Evolutionary conservation across 1,284 basidiomycete species (phyloP).

Genomic region (Sphagnurus paluster): DNA sequence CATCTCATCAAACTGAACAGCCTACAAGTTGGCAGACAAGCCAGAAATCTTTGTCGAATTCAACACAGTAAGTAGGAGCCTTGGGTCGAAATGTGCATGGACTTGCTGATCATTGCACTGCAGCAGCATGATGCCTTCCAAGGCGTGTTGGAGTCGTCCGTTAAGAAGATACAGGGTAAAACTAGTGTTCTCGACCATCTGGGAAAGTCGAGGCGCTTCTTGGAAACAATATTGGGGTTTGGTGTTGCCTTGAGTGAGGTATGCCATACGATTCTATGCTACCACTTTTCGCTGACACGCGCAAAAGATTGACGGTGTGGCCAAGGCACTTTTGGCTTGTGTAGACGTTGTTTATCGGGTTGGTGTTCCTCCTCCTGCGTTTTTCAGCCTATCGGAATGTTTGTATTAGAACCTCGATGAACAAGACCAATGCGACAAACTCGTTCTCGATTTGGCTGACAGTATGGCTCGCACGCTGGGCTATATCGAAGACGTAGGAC

Average conservation of each 20-base stretch:
- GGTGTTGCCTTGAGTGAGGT: slow-evolving; percentile 23
- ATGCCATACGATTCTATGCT: too few species aligned
- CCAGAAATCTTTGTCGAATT: slow-evolving; percentile 4
- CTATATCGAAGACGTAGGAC: slow-evolving; percentile 24
- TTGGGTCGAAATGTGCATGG: neutral
- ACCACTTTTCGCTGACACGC: neutral
- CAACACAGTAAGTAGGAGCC: neutral
- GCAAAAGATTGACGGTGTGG: slow-evolving; percentile 11
- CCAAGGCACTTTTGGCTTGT: slow-evolving; percentile 23
- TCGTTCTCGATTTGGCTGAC: slow-evolving; percentile 18
- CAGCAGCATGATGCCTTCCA: neutral
- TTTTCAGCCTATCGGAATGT: neutral
- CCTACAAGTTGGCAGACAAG: neutral
- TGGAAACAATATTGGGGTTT: slow-evolving; percentile 17
- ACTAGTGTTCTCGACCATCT: slow-evolving; percentile 21
- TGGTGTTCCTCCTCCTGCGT: neutral
- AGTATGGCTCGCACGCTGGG: slow-evolving; percentile 23
- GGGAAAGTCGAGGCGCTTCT: slow-evolving; percentile 16
- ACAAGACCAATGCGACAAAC: slow-evolving; percentile 19
- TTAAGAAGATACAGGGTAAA: slow-evolving; percentile 14
- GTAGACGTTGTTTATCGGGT: slow-evolving; percentile 22
- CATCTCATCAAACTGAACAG: neutral
- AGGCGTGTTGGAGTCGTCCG: neutral
- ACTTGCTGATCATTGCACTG: neutral
- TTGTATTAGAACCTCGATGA: slow-evolving; percentile 18